Evolutionary conservation across 345 rosid species (phyloP).

Genomic region (Leavenworthia alabamica): DNA sequence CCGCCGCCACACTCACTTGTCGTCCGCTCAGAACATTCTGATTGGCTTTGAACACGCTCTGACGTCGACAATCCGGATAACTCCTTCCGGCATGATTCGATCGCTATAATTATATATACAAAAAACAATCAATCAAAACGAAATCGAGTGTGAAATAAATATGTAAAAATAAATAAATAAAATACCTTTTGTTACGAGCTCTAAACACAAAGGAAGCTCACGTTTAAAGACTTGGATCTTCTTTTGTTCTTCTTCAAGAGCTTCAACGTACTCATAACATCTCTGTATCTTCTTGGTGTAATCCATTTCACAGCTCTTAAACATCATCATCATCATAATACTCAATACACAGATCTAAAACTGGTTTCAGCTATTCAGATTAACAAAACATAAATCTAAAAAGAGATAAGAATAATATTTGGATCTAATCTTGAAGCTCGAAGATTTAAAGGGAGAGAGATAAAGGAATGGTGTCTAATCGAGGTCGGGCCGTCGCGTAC

Average conservation of each 20-base stretch:
- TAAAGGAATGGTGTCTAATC: background rate
- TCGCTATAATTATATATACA: conserved; percentile 39
- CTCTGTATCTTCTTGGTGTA: conserved; percentile 44
- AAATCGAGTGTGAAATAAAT: background rate
- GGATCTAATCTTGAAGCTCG: conserved; percentile 48
- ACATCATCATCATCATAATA: background rate
- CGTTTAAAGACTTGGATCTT: conserved; percentile 83
- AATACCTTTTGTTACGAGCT: conserved; percentile 78
- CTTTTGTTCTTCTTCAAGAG: conserved; percentile 66
- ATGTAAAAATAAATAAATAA: background rate
- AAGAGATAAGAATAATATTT: conserved; percentile 13
- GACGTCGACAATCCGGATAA: conserved; percentile 46
- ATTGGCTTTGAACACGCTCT: conserved; percentile 45
- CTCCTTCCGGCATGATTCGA: conserved; percentile 62
- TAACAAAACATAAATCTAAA: conserved; percentile 1
- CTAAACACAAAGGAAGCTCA: conserved; percentile 86
- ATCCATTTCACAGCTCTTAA: conserved; percentile 30
- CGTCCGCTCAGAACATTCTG: conserved; percentile 78
- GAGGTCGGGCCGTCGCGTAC: conserved; percentile 32
- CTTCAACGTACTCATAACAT: conserved; percentile 50
- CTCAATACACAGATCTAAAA: background rate
- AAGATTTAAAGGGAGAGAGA: background rate
- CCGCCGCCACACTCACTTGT: conserved; percentile 44
- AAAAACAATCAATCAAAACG: background rate
- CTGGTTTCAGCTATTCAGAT: background rate